A percentile compares a stretch with the other conserved stretches of the same genome.
Conservation (phyloP, 495 filamentous ascomycete species). For the Hypoxylon lenormandii region DNA sequence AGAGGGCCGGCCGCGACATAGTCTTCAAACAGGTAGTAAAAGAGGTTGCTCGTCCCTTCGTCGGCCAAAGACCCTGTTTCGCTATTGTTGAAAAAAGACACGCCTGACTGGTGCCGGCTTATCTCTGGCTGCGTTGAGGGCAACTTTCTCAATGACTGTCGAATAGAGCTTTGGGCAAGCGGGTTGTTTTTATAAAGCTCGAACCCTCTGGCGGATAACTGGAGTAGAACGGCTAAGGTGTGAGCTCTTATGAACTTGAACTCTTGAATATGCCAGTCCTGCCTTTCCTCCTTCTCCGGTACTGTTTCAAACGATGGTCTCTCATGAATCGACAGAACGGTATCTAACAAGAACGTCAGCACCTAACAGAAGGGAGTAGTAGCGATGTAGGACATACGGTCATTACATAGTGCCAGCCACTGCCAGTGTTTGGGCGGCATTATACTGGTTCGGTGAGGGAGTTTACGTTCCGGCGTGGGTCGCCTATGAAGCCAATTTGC, state of each 20-base stretch:
- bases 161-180: constrained; percentile 61
- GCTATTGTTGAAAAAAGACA: constrained; percentile 33
- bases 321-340: constrained; percentile 82
- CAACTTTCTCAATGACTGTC: constrained; percentile 46
- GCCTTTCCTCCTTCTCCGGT: constrained; percentile 51
- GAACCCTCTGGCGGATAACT: constrained; percentile 67
- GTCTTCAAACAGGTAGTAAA: constrained; percentile 90
- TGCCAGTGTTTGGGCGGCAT: constrained; percentile 68
- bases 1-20: constrained; percentile 57
- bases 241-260: constrained; percentile 73
- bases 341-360: constrained; percentile 60
- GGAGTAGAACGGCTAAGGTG: constrained; percentile 75
- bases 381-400: constrained; percentile 64
- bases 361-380: constrained; percentile 11
- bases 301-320: constrained; percentile 66
- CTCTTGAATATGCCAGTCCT: constrained; percentile 50
- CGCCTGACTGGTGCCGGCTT: constrained; percentile 48
- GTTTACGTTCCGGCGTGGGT: constrained; percentile 38
- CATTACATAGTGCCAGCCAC: constrained; percentile 84
- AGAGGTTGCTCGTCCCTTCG: constrained; percentile 78
- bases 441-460: constrained; percentile 44
- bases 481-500: constrained; percentile 81
- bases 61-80: constrained; percentile 50
- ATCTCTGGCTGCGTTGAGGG: constrained; percentile 47
- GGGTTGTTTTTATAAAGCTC: constrained; percentile 56